These are phyloP conservation scores for Nannochloropsis gaditana DNA, from an alignment of 108 stramenopile genomes.

Conservation along the genomic window DNA sequence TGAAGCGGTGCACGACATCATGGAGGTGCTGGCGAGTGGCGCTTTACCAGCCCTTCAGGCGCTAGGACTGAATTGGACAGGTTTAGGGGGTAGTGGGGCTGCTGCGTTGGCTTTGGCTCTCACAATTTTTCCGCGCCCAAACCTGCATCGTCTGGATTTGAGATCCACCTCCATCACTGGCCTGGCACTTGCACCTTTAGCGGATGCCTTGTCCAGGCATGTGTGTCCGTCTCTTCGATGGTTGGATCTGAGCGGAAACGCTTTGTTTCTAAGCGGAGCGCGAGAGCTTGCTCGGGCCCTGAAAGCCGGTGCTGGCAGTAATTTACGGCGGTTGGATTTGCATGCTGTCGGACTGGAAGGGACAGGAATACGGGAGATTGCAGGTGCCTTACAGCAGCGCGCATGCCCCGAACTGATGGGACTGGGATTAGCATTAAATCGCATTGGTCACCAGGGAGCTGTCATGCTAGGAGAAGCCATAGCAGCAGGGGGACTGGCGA, in stretches of 20 bases:
- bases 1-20: neutral
- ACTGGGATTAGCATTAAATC: conserved; percentile 3
- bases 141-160: conserved; percentile 6
- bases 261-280: neutral
- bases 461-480: neutral
- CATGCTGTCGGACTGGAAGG: neutral
- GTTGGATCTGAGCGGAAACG: conserved; percentile 19
- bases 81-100: neutral
- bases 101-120: neutral
- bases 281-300: neutral
- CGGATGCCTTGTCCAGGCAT: neutral
- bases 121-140: neutral
- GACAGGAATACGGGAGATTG: neutral
- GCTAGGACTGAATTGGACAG: neutral
- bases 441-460: neutral
- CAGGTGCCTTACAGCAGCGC: neutral
- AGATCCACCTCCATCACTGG: conserved; percentile 1
- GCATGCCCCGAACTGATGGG: conserved; percentile 14
- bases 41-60: neutral
- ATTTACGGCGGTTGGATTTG: conserved; percentile 5
- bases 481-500: neutral
- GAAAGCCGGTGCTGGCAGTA: neutral
- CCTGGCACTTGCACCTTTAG: neutral
- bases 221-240: neutral
- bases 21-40: neutral